Evolutionary conservation across 1,284 basidiomycete species (phyloP).

Genomic region (Fistulinella staudtii): DNA sequence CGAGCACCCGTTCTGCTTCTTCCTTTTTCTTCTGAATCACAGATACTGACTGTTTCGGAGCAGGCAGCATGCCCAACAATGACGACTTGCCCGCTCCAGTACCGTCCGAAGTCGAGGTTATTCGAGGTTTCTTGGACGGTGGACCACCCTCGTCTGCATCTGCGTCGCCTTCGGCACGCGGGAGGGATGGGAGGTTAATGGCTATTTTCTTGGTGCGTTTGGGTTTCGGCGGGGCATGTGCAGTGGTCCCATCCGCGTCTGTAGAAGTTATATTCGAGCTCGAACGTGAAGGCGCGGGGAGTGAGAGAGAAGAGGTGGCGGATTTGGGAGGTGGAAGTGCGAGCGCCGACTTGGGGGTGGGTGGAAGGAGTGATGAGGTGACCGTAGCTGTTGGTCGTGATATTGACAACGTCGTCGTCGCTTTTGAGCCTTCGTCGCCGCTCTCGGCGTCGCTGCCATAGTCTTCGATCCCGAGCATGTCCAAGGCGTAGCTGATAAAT

Average conservation of each 20-base stretch:
- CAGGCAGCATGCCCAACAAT: conserved; percentile 69
- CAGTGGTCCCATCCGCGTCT: not conserved
- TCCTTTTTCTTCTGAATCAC: conserved; percentile 30
- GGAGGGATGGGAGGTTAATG: conserved; percentile 59
- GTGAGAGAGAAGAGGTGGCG: conserved; percentile 8
- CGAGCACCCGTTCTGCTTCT: conserved; percentile 50
- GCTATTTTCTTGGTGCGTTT: conserved; percentile 65
- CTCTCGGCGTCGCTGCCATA: conserved; percentile 68
- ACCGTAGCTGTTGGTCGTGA: conserved; percentile 8
- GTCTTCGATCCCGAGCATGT: conserved; percentile 69
- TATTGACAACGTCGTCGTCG: conserved; percentile 5
- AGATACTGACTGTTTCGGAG: conserved; percentile 55
- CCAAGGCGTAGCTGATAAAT: not conserved
- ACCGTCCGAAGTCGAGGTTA: too few relatives aligned
- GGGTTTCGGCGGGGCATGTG: conserved; percentile 29
- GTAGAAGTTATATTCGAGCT: conserved; percentile 13
- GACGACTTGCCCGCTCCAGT: conserved; percentile 58
- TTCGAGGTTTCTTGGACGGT: conserved; percentile 57
- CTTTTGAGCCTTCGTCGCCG: conserved; percentile 38
- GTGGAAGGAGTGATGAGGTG: conserved; percentile 20
- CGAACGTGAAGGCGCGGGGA: conserved; percentile 29
- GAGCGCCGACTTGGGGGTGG: conserved; percentile 32
- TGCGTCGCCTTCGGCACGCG: conserved; percentile 36
- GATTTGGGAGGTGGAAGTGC: conserved; percentile 36
- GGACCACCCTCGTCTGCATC: conserved; percentile 36